phyloP scores from a whole-genome alignment of 306 rosid genomes.

The Nissolia schottii region DNA sequence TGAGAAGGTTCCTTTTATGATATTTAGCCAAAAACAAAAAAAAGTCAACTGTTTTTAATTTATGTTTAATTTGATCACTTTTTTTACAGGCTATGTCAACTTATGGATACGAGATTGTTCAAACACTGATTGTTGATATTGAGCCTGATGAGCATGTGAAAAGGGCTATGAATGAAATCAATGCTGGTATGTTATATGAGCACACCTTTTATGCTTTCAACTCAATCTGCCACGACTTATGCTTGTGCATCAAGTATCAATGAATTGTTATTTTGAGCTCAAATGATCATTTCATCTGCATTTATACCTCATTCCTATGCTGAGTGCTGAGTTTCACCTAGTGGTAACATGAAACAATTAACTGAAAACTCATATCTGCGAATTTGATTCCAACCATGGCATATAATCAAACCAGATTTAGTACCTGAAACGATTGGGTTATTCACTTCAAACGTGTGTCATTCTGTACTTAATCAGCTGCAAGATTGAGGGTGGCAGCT shows the following conservation, averaged over 20 bases:
- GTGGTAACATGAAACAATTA: neutral
- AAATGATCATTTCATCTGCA: neutral
- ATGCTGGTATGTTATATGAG: slow-evolving; percentile 50
- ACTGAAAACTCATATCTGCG: no score
- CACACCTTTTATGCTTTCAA: neutral
- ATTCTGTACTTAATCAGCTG: slow-evolving; percentile 36
- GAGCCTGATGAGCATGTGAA: slow-evolving; percentile 73
- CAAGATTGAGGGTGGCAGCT: slow-evolving; percentile 69
- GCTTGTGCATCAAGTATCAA: neutral
- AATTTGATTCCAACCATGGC: no score
- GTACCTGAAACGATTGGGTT: no score
- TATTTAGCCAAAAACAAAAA: neutral
- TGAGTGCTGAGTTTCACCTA: neutral
- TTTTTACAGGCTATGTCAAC: slow-evolving; percentile 68
- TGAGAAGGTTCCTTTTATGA: slow-evolving; percentile 44
- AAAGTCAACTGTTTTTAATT: neutral
- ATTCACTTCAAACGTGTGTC: neutral
- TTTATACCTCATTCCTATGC: neutral
- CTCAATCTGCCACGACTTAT: neutral
- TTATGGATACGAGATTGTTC: slow-evolving; percentile 73
- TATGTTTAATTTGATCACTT: neutral
- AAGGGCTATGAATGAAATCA: slow-evolving; percentile 78
- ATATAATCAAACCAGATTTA: no score
- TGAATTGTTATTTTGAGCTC: neutral
- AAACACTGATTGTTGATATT: slow-evolving; percentile 69